Base-by-base conservation (phyloP, 805 yeast genomes). In the Zygosaccharomyces siamensis region DNA sequence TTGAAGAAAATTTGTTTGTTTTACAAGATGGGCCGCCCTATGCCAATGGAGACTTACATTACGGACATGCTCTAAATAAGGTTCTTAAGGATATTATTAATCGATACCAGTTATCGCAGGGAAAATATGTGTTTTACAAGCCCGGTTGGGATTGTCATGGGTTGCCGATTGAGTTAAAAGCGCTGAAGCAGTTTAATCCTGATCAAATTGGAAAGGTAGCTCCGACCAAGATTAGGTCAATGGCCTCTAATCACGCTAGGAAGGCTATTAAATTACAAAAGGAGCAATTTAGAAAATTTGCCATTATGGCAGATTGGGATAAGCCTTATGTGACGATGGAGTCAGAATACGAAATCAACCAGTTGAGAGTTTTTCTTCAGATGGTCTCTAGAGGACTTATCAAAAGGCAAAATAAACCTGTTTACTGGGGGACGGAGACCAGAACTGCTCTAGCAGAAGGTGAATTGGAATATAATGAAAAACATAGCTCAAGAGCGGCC, bases 81-180 rank as follows among this genome's bases (percentile, higher is more conserved):
- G 78, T 89, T 18, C 67, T 89, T 47, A 93, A 93, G 65, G 99
- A 93, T 66, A 81, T 93, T 40, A 79, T 92, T 39, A 79, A 80
- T 53, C 72, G 99, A 45, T 83, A 72, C 56, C 81, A 88, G 60
- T 69, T 90, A 23, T 63, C 83, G 18, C 66, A 73, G 33, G 86
- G 89, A 12, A 75, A 80, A 51, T 74, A 75, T 43, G 80, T 93
- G 3, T 73, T 76, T 45, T 93, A 87, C 60, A 75, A 76, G 37
- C 97, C 98, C 0, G 99, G 99, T 0, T 93, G 99, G 98, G 99
- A 93, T 65, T 93, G 99, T 62, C 99, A 93, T 70, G 99, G 99
- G 0, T 72, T 93, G 33, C 99, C 99, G 1, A 93, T 93, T 53
- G 99, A 93, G 66, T 73, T 88, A 63, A 90, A 89, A 59, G 95